Base-by-base conservation (phyloP, 108 stramenopile genomes). In the Nannochloropsis granulata region DNA sequence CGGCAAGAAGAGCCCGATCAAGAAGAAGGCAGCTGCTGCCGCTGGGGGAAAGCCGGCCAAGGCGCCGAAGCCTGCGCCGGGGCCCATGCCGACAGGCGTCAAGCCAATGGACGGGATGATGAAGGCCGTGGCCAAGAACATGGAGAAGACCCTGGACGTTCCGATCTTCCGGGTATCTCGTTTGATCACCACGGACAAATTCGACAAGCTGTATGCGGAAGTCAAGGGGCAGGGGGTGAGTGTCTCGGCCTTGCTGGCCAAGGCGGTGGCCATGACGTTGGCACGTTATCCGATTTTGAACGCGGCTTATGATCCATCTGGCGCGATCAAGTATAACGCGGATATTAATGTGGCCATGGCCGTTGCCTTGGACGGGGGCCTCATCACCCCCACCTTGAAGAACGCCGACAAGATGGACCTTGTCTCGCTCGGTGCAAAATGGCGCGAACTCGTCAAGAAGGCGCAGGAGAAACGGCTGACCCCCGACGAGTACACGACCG, bases 261-360 rank as follows among this genome's bases (percentile, higher is more conserved):
- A 97, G 94, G 97, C 97, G 16, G 95, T 94, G 24, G 95, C 96
- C 7, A 90, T 94, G 26, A 96, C 94, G 0, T 90, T 97, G 83
- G 95, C 96, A 88, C 95, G 95, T 84, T 93, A 96, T 84, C 97
- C 97, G 42, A 93, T 98, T 34, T 93, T 98, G 84, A 98, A 98
- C 86, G 94, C 95, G 85, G 91, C 91, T 12, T 97, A 95, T 91
- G 91, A 93, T 25, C 90, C 92, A 25, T 89, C 93, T 85, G 92
- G 92, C 0, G 91, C 91, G 13, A 81, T 81, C 43, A 81, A 81
- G 81, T 98, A 95, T 93, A 97, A 97, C 86, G 90, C 88, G 79
- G 95, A 98, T 85, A 95, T 98, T 86, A 98, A 98, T 88, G 94
- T 98, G 89, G 96, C 97, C 81, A 97, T 96, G 95, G 97, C 97